Conservation (phyloP, 139 green algal species). For the Pleodorina starrii region DNA sequence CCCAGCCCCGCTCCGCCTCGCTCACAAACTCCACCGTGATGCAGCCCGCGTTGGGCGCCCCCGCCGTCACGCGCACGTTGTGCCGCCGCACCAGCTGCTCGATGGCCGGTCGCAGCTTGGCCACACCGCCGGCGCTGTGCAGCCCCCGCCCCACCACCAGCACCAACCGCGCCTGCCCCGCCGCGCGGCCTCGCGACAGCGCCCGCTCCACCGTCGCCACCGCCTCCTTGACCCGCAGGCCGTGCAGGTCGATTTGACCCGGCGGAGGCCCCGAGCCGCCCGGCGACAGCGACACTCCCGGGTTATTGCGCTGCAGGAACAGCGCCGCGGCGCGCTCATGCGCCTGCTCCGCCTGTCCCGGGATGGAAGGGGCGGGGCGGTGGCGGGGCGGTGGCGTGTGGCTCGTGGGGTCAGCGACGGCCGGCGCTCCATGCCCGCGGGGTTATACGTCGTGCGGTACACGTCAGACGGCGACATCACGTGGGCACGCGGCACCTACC, state of each 20-base stretch:
- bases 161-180: neutral
- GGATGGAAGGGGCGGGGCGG: too few species aligned
- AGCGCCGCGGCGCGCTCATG: neutral
- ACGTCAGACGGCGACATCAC: neutral
- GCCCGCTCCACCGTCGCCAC: neutral
- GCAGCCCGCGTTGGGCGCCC: constrained; percentile 42
- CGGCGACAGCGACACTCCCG: too few species aligned
- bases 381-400: too few species aligned
- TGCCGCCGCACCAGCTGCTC: constrained; percentile 6
- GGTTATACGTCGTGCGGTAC: neutral
- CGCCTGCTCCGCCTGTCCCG: neutral
- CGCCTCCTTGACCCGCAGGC: constrained; percentile 26
- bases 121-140: constrained; percentile 13
- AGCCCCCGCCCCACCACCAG: constrained; percentile 38
- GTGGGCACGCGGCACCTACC: too few species aligned
- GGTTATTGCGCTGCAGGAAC: constrained; percentile 12
- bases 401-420: neutral
- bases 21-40: constrained; percentile 37
- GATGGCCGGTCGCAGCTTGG: neutral
- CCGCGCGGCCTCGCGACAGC: neutral
- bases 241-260: constrained; percentile 28
- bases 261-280: neutral
- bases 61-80: constrained; percentile 1
- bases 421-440: neutral
- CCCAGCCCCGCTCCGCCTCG: constrained; percentile 21